Conservation (phyloP, 345 rosid genomes). For the Euphorbia lathyris region DNA sequence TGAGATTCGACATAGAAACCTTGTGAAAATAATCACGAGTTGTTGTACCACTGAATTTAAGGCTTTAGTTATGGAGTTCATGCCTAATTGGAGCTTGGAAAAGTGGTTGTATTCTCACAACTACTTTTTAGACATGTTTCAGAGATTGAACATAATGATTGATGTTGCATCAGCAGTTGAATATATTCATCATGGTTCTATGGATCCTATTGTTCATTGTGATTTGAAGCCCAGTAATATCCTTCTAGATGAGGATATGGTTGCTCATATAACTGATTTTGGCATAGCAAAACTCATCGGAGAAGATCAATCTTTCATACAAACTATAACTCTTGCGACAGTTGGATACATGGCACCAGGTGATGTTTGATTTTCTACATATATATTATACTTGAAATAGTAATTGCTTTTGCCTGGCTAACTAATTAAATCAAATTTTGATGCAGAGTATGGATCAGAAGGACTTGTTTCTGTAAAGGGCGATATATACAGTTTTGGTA, state of each 20-base stretch:
- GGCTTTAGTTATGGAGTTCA: constrained; percentile 13
- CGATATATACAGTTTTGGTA: not conserved
- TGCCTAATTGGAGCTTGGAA: constrained; percentile 4
- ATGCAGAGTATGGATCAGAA: constrained; percentile 14
- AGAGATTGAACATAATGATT: constrained; percentile 15
- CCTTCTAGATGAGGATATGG: not conserved
- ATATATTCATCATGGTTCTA: constrained; percentile 10
- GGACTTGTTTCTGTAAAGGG: not conserved
- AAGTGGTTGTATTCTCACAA: constrained; percentile 19
- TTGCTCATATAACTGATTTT: not conserved
- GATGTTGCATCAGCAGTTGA: constrained; percentile 14
- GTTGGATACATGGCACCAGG: constrained; percentile 25
- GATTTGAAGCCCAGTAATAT: constrained; percentile 8
- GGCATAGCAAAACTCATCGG: not conserved
- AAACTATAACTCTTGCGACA: not conserved
- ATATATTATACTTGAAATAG: not conserved
- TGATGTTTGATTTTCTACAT: not conserved
- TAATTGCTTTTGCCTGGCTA: not conserved
- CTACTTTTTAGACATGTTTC: not conserved
- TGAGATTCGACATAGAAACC: constrained; percentile 5
- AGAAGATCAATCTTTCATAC: not conserved
- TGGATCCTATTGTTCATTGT: constrained; percentile 5
- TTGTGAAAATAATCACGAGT: constrained; percentile 9
- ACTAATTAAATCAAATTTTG: not conserved
- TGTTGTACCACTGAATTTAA: constrained; percentile 1